phyloP scores from a whole-genome alignment of 2,329 filamentous ascomycete genomes.

The Pseudofabraea citricarpa region DNA sequence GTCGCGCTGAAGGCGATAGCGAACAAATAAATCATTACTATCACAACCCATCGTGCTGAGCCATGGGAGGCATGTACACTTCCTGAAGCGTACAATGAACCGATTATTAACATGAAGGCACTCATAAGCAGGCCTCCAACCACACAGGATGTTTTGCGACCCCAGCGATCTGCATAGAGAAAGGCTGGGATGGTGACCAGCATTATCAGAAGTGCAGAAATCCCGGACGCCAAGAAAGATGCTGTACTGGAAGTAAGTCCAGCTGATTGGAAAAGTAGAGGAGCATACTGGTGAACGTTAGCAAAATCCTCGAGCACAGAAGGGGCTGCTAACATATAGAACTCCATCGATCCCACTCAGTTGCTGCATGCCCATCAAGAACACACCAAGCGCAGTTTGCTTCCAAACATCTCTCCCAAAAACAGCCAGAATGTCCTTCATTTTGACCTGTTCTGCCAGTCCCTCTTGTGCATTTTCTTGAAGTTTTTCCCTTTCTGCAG shows the following conservation, averaged over 20 bases:
- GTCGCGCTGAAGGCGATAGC: conserved; percentile 40
- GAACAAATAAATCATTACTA: conserved; percentile 45
- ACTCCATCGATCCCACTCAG: conserved; percentile 59
- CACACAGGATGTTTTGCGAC: conserved; percentile 48
- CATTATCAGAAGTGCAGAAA: conserved; percentile 55
- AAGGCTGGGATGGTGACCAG: conserved; percentile 51
- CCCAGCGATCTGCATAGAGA: conserved; percentile 52
- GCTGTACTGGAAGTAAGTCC: conserved; percentile 48
- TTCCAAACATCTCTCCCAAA: conserved; percentile 38
- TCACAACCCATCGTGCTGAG: conserved; percentile 43
- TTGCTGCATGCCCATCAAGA: conserved; percentile 55
- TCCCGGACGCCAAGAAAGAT: conserved; percentile 55
- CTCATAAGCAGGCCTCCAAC: conserved; percentile 46
- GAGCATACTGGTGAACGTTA: conserved; percentile 46
- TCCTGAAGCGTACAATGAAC: conserved; percentile 44
- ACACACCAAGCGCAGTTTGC: conserved; percentile 47
- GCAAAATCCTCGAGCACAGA: not conserved
- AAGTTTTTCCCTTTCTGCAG: conserved; percentile 21
- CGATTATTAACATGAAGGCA: conserved; percentile 48
- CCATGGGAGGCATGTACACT: conserved; percentile 34
- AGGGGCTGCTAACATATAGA: conserved; percentile 42
- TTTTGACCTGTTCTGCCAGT: conserved; percentile 7
- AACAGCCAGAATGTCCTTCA: conserved; percentile 19
- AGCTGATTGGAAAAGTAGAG: conserved; percentile 53
- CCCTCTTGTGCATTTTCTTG: conserved; percentile 8